These are phyloP conservation scores for Trifolium fragiferum DNA, from an alignment of 306 rosid genomes.

Conservation along the genomic window DNA sequence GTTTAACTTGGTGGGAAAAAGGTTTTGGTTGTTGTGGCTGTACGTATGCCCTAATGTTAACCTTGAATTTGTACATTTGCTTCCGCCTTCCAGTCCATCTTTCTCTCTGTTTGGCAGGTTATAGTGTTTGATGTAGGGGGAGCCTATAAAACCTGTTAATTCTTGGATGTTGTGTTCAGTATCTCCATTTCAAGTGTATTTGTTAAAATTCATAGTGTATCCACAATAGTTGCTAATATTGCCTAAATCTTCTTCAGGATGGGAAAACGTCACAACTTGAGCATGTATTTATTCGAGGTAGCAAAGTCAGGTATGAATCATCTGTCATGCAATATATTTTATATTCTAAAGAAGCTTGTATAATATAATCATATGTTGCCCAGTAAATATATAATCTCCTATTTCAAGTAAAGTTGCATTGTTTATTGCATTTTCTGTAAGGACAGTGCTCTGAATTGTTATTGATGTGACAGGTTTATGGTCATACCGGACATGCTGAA, in stretches of 20 bases:
- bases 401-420: conserved; percentile 8
- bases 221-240: conserved; percentile 34
- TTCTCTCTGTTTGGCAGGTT: conserved; percentile 9
- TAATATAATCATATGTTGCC: conserved; percentile 12
- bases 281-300: conserved; percentile 96
- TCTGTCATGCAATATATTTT: conserved; percentile 16
- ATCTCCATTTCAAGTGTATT: conserved; percentile 6
- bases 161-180: not conserved
- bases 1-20: not conserved
- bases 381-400: not conserved
- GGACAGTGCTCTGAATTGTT: conserved; percentile 20
- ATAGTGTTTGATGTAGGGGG: not conserved
- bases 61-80: not conserved
- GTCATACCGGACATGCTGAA: conserved; percentile 98
- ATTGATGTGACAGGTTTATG: conserved; percentile 72
- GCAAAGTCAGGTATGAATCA: conserved; percentile 90
- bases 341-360: conserved; percentile 3
- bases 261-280: conserved; percentile 96
- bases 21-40: not conserved
- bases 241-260: conserved; percentile 58
- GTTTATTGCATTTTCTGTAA: conserved; percentile 9
- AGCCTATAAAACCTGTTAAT: not conserved
- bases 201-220: conserved; percentile 18
- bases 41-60: not conserved
- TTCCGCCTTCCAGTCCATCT: not conserved